Percentiles rank a stretch among this genome's conserved stretches.
These are phyloP conservation scores for Schizophyllum amplum DNA, from an alignment of 1,284 basidiomycete species.

Conservation along the genomic window DNA sequence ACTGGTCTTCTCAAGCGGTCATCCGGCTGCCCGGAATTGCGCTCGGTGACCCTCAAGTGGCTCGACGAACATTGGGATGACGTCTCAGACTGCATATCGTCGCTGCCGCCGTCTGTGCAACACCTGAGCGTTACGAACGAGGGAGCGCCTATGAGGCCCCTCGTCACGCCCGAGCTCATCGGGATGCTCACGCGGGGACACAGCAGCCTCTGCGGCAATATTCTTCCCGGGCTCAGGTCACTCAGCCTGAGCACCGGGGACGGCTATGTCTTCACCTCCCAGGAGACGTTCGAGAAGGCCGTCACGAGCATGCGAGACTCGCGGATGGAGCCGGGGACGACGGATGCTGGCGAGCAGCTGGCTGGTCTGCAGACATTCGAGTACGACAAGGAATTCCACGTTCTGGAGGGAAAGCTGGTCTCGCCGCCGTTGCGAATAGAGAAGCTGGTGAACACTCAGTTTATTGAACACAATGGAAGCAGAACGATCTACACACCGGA, in stretches of 20 bases:
- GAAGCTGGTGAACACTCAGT: too few relatives aligned
- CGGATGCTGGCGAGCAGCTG: background rate
- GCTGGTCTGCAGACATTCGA: background rate
- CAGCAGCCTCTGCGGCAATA: background rate
- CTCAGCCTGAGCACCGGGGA: background rate
- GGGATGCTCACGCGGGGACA: background rate
- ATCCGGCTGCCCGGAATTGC: background rate
- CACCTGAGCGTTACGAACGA: background rate
- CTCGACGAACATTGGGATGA: background rate
- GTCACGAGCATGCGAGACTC: background rate
- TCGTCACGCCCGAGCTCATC: background rate
- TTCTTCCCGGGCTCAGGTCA: background rate
- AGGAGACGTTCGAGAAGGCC: background rate
- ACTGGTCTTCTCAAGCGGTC: background rate
- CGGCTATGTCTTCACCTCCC: background rate
- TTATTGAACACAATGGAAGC: too few relatives aligned
- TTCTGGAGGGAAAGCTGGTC: background rate
- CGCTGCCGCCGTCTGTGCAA: background rate
- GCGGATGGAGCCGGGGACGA: background rate
- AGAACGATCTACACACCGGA: too few relatives aligned
- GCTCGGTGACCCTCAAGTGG: background rate
- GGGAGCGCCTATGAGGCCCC: background rate
- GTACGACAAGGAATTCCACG: background rate
- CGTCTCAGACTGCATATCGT: background rate
- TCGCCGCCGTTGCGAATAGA: background rate